Base-by-base conservation (phyloP, 2,329 filamentous ascomycete genomes). In the Colletotrichum sp. region DNA sequence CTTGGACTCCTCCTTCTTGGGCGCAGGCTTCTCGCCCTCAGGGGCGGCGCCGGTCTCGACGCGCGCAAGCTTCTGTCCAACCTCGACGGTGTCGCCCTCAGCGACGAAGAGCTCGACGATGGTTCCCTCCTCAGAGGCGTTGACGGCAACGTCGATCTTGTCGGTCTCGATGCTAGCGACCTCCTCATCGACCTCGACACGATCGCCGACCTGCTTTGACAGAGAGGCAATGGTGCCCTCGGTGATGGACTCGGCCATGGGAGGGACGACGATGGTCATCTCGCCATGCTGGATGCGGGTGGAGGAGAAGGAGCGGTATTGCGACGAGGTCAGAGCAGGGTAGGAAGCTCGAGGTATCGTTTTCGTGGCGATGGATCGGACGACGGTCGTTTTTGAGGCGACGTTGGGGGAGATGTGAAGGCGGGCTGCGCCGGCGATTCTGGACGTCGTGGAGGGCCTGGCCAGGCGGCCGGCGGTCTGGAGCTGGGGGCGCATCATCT, bases 151-250 rank as follows among this genome's bases (percentile, higher is more conserved):
- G 55, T 83, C 82, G 8, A 83, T 83, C 79, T 83, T 83, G 79
- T 83, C 82, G 3, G 82, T 83, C 77, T 83, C 82, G 72, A 83
- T 83, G 69, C 79, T 83, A 24, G 81, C 82, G 24, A 83, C 77
- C 64, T 83, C 82, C 62, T 83, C 82, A 59, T 83, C 82, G 32
- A 78, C 78, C 55, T 83, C 82, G 21, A 83, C 77, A 28, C 70
- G 74, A 36, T 83, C 82, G 59, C 82, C 82, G 5, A 83, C 68
- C 75, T 82, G 80, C 76, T 83, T 83, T 30, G 76, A 63, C 28
- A 83, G 59, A 39, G 78, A 78, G 1, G 78, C 59, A 1, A 83
- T 30, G 24, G 82, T 83, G 64, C 82, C 82, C 32, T 83, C 82
- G 67, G 69, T 83, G 30, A 83, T 82, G 24, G 82, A 83, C 79